Evolutionary conservation across 805 yeast genomes (phyloP).

Genomic region (Monosporozyma aquatica): DNA sequence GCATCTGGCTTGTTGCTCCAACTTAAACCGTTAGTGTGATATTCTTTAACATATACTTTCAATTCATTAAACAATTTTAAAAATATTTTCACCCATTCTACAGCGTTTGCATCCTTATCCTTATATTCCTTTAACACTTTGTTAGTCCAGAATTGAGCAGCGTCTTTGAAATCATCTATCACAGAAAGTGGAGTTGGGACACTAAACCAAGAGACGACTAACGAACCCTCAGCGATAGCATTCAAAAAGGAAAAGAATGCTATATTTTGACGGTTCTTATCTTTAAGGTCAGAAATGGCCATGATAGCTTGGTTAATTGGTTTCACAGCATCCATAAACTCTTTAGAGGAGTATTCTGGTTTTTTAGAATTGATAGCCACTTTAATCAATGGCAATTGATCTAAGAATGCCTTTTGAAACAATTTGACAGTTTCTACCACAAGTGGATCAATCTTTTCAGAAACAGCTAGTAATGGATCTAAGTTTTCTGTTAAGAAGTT

Average conservation of each 20-base stretch:
- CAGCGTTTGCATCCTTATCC: constrained; percentile 58
- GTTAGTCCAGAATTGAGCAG: constrained; percentile 91
- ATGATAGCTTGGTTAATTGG: constrained; percentile 61
- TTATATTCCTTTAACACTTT: constrained; percentile 78
- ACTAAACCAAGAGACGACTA: constrained; percentile 87
- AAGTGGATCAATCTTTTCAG: constrained; percentile 38
- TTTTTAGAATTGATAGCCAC: constrained; percentile 54
- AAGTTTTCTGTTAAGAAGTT: constrained; percentile 43
- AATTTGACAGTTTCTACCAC: constrained; percentile 40
- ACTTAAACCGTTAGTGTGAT: constrained; percentile 74
- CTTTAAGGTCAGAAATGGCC: constrained; percentile 56
- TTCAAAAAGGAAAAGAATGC: constrained; percentile 57
- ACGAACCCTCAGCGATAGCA: constrained; percentile 80
- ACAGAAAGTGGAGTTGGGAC: constrained; percentile 64
- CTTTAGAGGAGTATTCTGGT: constrained; percentile 50
- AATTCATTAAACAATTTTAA: constrained; percentile 58
- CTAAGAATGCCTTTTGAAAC: constrained; percentile 44
- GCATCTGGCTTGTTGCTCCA: constrained; percentile 56
- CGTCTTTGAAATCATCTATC: constrained; percentile 77
- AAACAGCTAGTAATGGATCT: constrained; percentile 46
- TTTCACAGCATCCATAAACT: constrained; percentile 44
- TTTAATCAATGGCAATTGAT: constrained; percentile 49
- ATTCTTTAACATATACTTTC: constrained; percentile 63
- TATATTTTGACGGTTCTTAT: constrained; percentile 60
- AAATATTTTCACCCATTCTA: constrained; percentile 73